A percentile compares a stretch with the other conserved stretches of the same genome.
phyloP scores from a whole-genome alignment of 2,329 filamentous ascomycete genomes.

The Phaeosphaeria sp. region DNA sequence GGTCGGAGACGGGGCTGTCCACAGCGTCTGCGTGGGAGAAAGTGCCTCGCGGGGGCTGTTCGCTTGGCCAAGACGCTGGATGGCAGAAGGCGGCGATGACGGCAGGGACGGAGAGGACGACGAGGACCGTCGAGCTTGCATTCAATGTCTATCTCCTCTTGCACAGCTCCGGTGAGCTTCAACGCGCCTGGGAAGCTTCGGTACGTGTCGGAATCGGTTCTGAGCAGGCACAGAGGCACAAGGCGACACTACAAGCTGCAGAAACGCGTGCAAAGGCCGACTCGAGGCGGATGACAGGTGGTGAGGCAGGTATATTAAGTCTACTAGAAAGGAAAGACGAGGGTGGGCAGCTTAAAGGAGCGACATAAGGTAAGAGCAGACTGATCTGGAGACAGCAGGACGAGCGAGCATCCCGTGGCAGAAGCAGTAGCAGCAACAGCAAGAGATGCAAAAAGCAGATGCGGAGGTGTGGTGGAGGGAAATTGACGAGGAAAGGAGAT shows the following conservation, averaged over 20 bases:
- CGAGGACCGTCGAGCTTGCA: slow-evolving; percentile 48
- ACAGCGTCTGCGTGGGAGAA: slow-evolving; percentile 46
- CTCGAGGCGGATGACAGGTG: slow-evolving; percentile 23
- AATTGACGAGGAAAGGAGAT: slow-evolving; percentile 6
- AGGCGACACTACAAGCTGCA: slow-evolving; percentile 8
- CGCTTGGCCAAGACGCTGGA: slow-evolving; percentile 31
- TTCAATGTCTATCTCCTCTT: slow-evolving; percentile 40
- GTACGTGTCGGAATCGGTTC: slow-evolving; percentile 25
- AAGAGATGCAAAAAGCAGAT: slow-evolving; percentile 27
- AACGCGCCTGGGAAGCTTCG: slow-evolving; percentile 30
- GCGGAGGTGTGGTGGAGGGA: slow-evolving; percentile 17
- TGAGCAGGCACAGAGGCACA: slow-evolving; percentile 11
- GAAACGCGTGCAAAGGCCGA: slow-evolving; percentile 18
- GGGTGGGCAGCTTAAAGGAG: slow-evolving; percentile 43
- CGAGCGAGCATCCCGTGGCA: slow-evolving; percentile 41
- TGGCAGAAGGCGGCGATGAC: slow-evolving; percentile 44
- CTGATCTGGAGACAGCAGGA: slow-evolving; percentile 36
- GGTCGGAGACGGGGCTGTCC: slow-evolving; percentile 49
- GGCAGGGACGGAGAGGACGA: slow-evolving; percentile 41
- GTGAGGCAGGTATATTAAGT: slow-evolving; percentile 39
- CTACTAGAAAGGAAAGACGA: slow-evolving; percentile 44
- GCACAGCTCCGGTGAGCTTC: slow-evolving; percentile 16
- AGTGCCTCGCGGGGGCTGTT: slow-evolving; percentile 32
- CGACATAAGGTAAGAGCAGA: slow-evolving; percentile 43
- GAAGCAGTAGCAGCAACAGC: slow-evolving; percentile 32